phyloP scores from a whole-genome alignment of 2,329 filamentous ascomycete species.

The Neofusicoccum umdonicola region DNA sequence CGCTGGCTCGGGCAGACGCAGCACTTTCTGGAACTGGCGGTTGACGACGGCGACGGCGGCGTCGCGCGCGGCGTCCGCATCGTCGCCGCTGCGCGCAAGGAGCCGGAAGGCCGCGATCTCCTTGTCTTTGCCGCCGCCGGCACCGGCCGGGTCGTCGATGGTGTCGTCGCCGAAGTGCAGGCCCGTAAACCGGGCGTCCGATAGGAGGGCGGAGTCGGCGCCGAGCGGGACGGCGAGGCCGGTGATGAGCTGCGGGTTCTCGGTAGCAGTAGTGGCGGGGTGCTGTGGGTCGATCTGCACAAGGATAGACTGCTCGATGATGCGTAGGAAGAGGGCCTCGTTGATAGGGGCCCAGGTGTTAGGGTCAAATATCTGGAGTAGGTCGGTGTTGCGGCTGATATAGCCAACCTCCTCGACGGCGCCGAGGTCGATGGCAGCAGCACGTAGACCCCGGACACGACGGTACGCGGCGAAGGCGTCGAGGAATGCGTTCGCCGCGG shows the following conservation, averaged over 20 bases:
- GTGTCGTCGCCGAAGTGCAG: not conserved
- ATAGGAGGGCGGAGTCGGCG: not conserved
- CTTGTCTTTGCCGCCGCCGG: not conserved
- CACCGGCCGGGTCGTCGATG: not conserved
- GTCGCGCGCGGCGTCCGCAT: too few species aligned
- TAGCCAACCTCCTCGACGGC: constrained; percentile 27
- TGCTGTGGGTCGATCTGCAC: constrained; percentile 15
- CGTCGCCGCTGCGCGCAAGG: too few species aligned
- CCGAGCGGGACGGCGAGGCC: not conserved
- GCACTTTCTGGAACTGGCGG: not conserved
- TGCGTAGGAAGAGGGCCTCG: constrained; percentile 19
- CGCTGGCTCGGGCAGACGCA: constrained; percentile 6
- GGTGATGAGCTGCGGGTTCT: not conserved
- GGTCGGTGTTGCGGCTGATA: constrained; percentile 9
- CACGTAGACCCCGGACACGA: constrained; percentile 29
- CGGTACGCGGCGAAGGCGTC: constrained; percentile 22
- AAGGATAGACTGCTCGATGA: constrained; percentile 18
- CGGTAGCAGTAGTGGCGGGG: not conserved
- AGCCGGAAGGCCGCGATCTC: not conserved
- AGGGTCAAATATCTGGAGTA: not conserved
- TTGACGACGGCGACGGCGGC: not conserved
- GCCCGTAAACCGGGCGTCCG: not conserved
- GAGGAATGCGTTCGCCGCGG: constrained; percentile 23
- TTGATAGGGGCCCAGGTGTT: constrained; percentile 19
- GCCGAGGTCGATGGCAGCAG: constrained; percentile 42